Base-by-base conservation (phyloP, 257 asterid species). In the Solanum pennellii region DNA sequence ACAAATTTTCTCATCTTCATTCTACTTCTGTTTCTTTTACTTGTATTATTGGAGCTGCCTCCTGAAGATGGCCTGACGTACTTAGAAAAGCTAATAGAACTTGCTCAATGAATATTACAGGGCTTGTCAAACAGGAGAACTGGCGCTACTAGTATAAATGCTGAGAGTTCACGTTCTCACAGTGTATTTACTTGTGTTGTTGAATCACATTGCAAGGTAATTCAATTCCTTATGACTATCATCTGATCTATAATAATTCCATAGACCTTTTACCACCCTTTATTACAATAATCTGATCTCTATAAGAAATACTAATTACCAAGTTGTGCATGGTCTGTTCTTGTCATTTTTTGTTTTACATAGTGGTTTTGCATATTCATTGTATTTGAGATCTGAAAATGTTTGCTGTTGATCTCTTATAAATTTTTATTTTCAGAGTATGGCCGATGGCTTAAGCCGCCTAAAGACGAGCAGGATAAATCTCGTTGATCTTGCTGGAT, bases 91-190 rank as follows among this genome's bases (percentile, higher is more conserved):
- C 71, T 82, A 49, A 82, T 47, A 33, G 20, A 56, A 15, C 47
- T 74, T 73, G 44, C 62, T 77, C 21, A 86, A 31, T 71, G 84
- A 80, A 89, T 71, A 75, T 75, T 91, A 87, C 92, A 97, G 99
- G 99, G 99, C 62, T 91, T 96, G 89, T 92, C 97, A 87, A 96
- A 97, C 90, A 95, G 99, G 88, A 95, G 95, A 88, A 97, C 95
- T 80, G 94, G 99, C 39, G 96, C 99, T 20, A 97, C 99, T 68
- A 91, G 94, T 89, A 92, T 94, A 87, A 97, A 97, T 90, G 97
- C 99, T 73, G 99, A 97, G 93, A 97, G 99, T 91, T 97, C 99
- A 82, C 96, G 99, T 45, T 97, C 99, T 88, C 99, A 97, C 92
- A 94, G 99, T 74, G 99, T 97, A 74, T 97, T 97, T 91, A 96